These are phyloP conservation scores for Choiromyces venosus DNA, from an alignment of 495 filamentous ascomycete species.

Conservation along the genomic window DNA sequence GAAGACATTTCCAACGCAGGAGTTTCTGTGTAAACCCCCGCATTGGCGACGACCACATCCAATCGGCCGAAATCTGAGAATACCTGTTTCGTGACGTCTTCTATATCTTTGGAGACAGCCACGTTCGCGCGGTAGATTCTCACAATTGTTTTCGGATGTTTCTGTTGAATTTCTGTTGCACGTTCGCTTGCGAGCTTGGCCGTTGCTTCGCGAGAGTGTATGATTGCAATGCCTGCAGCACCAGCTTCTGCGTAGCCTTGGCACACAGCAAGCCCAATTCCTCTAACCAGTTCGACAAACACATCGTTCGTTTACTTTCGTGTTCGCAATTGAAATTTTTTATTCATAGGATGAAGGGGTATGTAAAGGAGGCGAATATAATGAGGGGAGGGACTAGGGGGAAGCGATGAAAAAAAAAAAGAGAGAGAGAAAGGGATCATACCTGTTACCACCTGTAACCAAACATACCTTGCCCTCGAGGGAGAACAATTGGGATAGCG, in stretches of 20 bases:
- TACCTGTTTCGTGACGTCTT: conserved; percentile 35
- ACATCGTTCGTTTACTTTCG: background rate
- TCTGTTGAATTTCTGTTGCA: conserved; percentile 26
- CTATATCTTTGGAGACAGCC: conserved; percentile 33
- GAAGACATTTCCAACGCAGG: conserved; percentile 35
- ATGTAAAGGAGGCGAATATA: background rate
- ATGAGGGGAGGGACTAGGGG: background rate
- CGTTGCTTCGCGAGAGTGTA: conserved; percentile 36
- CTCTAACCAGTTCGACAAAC: conserved; percentile 14
- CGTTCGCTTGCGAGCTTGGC: conserved; percentile 27
- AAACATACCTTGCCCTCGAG: conserved; percentile 36
- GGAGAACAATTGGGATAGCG: conserved; percentile 38
- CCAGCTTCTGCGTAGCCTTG: conserved; percentile 38
- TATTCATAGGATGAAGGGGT: background rate
- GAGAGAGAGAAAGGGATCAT: conserved; percentile 11
- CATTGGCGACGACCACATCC: conserved; percentile 40
- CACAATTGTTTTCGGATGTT: conserved; percentile 32
- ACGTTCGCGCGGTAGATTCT: conserved; percentile 33
- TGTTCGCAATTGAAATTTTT: background rate
- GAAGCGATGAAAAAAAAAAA: background rate
- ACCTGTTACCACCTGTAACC: conserved; percentile 40
- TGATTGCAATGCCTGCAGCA: conserved; percentile 36
- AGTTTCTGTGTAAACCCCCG: conserved; percentile 39
- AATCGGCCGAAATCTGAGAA: conserved; percentile 34
- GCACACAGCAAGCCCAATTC: conserved; percentile 36